Evolutionary conservation across 305 asterid species (phyloP), one percentile per base, ranked within the genome.

Genomic region (Rubia peregrina): DNA sequence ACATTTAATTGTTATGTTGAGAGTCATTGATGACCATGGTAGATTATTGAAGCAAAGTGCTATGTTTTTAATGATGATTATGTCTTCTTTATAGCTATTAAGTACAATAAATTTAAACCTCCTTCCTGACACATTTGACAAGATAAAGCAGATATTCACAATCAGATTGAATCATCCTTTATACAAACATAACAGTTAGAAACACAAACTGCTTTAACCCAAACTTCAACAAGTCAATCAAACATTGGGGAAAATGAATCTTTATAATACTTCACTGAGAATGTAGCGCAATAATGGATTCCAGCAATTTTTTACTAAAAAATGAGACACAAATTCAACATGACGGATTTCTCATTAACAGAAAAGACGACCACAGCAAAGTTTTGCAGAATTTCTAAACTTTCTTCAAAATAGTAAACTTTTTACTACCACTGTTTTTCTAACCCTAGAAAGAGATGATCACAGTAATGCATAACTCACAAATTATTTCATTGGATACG

Each of bases 361-460:
- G 7, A 51, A 22, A 51, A 53, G 30, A 33, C 36, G 1, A 33
- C 11, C 49, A 19, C 12, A 3, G 30, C 9, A 10, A 51, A 53
- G 21, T 49, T 21, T 49, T 17, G 57, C 57, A 49, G 21, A 49
- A 49, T 49, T 49, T 49, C 65, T 51, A 30, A 5, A 61, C 61
- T 61, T 67, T n/a, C 71, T 33, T 68, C 41, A 26, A 16, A 30
- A 46, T 67, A 24, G 11, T 67, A 21, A 65, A 65, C 33, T 30
- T 42, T 19, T 14, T 65, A 43, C 53, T 6, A 22, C 59, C 24
- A 46, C 5, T 22, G 9, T 8, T 6, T n/a, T 67, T 67, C 51
- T 67, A 43, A 6, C 22, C 43, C 26, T 44, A 41, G 24, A 17
- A 44, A 6, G 11, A 48, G 38, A 38, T 10, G 55, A 3, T 33